Evolutionary conservation across 2,329 filamentous ascomycete genomes (phyloP).

Genomic region (Simplicillium sp.): DNA sequence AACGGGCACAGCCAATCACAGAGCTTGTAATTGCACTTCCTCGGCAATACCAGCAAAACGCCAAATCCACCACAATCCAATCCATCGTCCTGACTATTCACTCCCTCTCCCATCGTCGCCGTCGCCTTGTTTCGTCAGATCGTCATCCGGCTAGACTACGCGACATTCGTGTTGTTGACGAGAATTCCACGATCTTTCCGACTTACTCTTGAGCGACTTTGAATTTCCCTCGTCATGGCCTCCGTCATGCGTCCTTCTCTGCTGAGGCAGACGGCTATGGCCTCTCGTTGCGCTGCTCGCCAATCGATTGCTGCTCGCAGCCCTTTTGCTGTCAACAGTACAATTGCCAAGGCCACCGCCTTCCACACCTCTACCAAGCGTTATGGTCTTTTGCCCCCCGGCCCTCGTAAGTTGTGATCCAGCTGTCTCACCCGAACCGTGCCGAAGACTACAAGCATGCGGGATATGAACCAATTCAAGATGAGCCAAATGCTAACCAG

Average conservation of each 20-base stretch:
- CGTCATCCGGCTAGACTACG: no score
- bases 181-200: slow-evolving; percentile 16
- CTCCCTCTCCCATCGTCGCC: background rate
- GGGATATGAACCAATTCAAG: background rate
- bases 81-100: slow-evolving; percentile 7
- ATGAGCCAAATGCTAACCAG: slow-evolving; percentile 29
- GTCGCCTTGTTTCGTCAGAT: no score
- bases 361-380: slow-evolving; percentile 77
- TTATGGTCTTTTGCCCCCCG: slow-evolving; percentile 74
- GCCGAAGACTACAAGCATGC: background rate
- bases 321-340: slow-evolving; percentile 15
- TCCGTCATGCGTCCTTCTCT: slow-evolving; percentile 45
- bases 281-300: slow-evolving; percentile 25
- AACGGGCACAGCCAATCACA: slow-evolving; percentile 31
- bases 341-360: slow-evolving; percentile 43
- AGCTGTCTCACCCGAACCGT: background rate
- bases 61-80: slow-evolving; percentile 6
- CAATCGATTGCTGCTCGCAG: slow-evolving; percentile 24
- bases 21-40: slow-evolving; percentile 33
- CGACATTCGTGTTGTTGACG: no score
- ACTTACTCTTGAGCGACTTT: slow-evolving; percentile 1
- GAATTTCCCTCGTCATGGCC: slow-evolving; percentile 33
- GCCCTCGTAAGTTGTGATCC: slow-evolving; percentile 59
- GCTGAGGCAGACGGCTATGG: slow-evolving; percentile 42
- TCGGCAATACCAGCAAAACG: slow-evolving; percentile 33